Evolutionary conservation across 371 early-diverging fungal species (phyloP), one percentile per base, ranked within the genome.

Genomic region (Mucor irregularis): DNA sequence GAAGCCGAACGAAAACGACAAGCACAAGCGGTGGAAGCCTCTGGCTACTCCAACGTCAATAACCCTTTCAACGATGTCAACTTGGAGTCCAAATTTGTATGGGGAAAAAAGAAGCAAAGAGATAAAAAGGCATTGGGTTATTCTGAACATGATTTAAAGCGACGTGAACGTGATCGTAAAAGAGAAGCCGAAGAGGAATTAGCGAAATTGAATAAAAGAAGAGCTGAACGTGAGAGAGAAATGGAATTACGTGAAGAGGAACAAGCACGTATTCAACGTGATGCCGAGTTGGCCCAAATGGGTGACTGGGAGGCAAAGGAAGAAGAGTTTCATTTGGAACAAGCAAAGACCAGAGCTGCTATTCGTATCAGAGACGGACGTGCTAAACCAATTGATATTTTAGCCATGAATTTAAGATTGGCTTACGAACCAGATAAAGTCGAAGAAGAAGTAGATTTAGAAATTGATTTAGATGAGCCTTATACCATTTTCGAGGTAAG

Each of bases 231-330:
- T 30, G 96, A 96, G 53, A 66, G 83, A 0, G 95, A 95, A 67
- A 79, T 80, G 65, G 82, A 85, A 58, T 73, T 90, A 49, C 74
- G 94, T 6, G 96, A 95, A 54, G 86, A 91, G 57, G 97, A 96
- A 60, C 73, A 81, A 60, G 69, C 73, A 5, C 73, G 84, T 35
- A 73, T 85, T 60, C 89, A 92, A 58, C 71, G 95, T 1, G 93
- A 93, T 48, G 82, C 88, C 16, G 95, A 95, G 64, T 77, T 87
- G 31, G 91, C 87, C 6, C 87, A 86, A 39, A 80, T 94, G 64
- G 96, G 96, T n/a, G 97, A 97, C 67, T 97, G 97, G 97, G 89
- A 93, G 68, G 80, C 86, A 4, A 84, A 90, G 28, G 97, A 97
- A 61, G 92, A 92, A 63, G 90, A 89, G 67, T 97, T 97, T 66